Evolutionary conservation across 495 filamentous ascomycete genomes (phyloP).

Genomic region (Echria macrotheca): DNA sequence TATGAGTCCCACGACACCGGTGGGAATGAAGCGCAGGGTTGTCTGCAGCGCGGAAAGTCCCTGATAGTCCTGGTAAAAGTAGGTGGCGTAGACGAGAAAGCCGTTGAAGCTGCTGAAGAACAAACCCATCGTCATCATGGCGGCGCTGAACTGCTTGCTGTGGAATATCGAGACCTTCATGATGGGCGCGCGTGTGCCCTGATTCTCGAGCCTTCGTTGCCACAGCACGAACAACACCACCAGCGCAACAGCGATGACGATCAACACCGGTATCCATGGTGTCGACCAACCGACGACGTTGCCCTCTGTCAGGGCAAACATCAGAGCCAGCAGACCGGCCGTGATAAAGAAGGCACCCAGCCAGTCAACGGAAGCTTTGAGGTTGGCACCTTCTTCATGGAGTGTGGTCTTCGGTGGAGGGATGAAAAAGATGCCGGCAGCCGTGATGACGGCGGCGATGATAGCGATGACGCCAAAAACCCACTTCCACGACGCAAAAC

Average conservation of each 20-base stretch:
- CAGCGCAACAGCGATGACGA: slow-evolving; percentile 56
- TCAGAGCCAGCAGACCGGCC: slow-evolving; percentile 52
- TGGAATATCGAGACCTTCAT: slow-evolving; percentile 56
- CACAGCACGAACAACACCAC: slow-evolving; percentile 57
- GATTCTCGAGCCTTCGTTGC: slow-evolving; percentile 55
- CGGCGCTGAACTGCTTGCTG: slow-evolving; percentile 48
- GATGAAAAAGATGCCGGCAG: slow-evolving; percentile 58
- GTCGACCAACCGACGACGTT: slow-evolving; percentile 63
- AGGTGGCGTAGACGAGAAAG: slow-evolving; percentile 55
- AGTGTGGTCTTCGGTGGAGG: slow-evolving; percentile 45
- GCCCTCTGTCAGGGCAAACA: slow-evolving; percentile 60
- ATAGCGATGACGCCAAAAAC: slow-evolving; percentile 63
- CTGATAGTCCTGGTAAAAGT: slow-evolving; percentile 58
- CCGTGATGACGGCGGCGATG: slow-evolving; percentile 53
- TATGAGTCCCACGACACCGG: slow-evolving; percentile 47
- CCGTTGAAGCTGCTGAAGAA: slow-evolving; percentile 59
- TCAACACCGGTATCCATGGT: slow-evolving; percentile 58
- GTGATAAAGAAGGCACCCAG: slow-evolving; percentile 60
- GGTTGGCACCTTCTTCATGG: slow-evolving; percentile 20
- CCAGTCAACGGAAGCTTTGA: slow-evolving; percentile 52
- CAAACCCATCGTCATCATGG: slow-evolving; percentile 54
- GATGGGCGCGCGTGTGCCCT: slow-evolving; percentile 38
- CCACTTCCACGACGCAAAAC: slow-evolving; percentile 56
- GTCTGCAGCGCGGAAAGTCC: slow-evolving; percentile 49
- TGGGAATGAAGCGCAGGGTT: slow-evolving; percentile 57